Evolutionary conservation across 2,329 filamentous ascomycete genomes (phyloP).

Genomic region (Trematosphaeria pertusa): DNA sequence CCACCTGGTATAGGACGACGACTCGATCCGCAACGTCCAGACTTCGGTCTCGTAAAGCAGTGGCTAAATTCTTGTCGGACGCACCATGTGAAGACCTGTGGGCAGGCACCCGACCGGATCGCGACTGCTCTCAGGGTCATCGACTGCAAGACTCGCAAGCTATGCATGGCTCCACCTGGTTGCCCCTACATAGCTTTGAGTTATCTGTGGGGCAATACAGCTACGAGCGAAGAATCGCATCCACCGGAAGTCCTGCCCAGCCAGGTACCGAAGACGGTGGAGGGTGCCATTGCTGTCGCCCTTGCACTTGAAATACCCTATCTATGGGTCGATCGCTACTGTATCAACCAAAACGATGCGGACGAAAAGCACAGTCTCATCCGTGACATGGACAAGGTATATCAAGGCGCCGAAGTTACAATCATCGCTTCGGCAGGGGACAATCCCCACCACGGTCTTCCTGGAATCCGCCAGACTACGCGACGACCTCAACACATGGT

Average conservation of each 20-base stretch:
- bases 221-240: not conserved
- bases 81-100: not conserved
- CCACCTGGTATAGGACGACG: too few relatives aligned
- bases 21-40: too few relatives aligned
- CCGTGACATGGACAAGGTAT: slow-evolving; percentile 7
- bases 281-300: slow-evolving; percentile 16
- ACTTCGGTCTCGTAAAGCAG: not conserved
- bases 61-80: not conserved
- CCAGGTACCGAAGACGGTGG: slow-evolving; percentile 16
- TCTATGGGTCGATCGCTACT: slow-evolving; percentile 24
- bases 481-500: not conserved
- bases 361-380: slow-evolving; percentile 3
- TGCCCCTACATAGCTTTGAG: slow-evolving; percentile 1
- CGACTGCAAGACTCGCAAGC: not conserved
- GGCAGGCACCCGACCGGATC: not conserved
- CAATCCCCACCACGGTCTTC: slow-evolving; percentile 4
- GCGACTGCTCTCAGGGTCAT: not conserved
- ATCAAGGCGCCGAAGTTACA: slow-evolving; percentile 4
- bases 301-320: slow-evolving; percentile 4
- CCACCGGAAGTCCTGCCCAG: not conserved
- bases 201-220: not conserved
- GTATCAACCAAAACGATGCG: slow-evolving; percentile 9
- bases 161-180: not conserved
- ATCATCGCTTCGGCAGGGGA: slow-evolving; percentile 11
- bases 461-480: slow-evolving; percentile 1